These are phyloP conservation scores for Pugionium dolabratum DNA, from an alignment of 345 rosid species.

Conservation along the genomic window DNA sequence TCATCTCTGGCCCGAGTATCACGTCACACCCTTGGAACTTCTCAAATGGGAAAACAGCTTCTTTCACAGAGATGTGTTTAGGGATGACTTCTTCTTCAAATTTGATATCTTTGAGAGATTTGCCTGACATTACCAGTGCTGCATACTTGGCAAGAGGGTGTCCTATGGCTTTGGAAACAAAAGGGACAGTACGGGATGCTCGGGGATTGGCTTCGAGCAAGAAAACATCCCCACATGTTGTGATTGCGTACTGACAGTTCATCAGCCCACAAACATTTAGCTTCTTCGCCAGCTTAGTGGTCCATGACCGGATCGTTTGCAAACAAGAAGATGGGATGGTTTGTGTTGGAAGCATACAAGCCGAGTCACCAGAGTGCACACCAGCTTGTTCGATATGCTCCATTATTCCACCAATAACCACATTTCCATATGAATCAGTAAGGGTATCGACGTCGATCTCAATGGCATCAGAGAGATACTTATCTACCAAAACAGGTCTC, in stretches of 20 bases:
- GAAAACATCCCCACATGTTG: slow-evolving; percentile 77
- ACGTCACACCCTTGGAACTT: slow-evolving; percentile 96
- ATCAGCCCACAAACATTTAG: slow-evolving; percentile 91
- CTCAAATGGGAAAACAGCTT: slow-evolving; percentile 95
- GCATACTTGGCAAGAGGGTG: slow-evolving; percentile 95
- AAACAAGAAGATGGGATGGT: slow-evolving; percentile 71
- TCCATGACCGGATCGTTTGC: slow-evolving; percentile 78
- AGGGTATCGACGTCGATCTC: slow-evolving; percentile 92
- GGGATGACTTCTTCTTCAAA: slow-evolving; percentile 87
- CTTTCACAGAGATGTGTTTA: slow-evolving; percentile 80
- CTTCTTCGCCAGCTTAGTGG: slow-evolving; percentile 70
- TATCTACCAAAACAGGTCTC: slow-evolving; percentile 86
- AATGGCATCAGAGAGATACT: slow-evolving; percentile 81
- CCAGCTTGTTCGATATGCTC: slow-evolving; percentile 99
- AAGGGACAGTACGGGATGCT: slow-evolving; percentile 95
- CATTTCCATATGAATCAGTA: slow-evolving; percentile 77
- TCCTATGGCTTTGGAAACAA: slow-evolving; percentile 97
- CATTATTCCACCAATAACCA: slow-evolving; percentile 96
- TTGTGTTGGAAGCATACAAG: slow-evolving; percentile 90
- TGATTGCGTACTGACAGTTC: slow-evolving; percentile 93
- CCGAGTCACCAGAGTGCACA: slow-evolving; percentile 97
- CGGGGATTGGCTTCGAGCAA: slow-evolving; percentile 98
- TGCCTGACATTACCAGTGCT: slow-evolving; percentile 89
- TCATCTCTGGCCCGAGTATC: slow-evolving; percentile 93
- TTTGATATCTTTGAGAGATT: slow-evolving; percentile 62